These are phyloP conservation scores for Boletus patriciae DNA, from an alignment of 768 basidiomycete genomes.

Conservation along the genomic window DNA sequence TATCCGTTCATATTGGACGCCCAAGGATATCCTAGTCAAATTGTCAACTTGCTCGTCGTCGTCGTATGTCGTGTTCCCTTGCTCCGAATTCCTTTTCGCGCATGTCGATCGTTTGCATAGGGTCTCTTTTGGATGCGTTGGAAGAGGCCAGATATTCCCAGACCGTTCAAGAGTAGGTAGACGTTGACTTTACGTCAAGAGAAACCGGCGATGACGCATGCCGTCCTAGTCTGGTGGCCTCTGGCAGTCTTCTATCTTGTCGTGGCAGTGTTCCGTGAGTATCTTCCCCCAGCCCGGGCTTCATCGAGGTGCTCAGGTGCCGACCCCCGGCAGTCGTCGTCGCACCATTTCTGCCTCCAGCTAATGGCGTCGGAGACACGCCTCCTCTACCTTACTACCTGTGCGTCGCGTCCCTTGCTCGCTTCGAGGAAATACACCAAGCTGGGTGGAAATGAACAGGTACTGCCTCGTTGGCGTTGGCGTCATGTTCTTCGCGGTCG, in stretches of 20 bases:
- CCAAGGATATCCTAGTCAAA: constrained; percentile 47
- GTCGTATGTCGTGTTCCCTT: constrained; percentile 35
- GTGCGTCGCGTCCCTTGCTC: constrained; percentile 19
- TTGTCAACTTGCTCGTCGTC: constrained; percentile 56
- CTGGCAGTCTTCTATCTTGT: constrained; percentile 55
- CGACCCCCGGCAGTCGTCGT: constrained; percentile 43
- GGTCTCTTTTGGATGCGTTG: constrained; percentile 59
- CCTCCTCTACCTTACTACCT: constrained; percentile 61
- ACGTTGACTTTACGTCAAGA: not conserved
- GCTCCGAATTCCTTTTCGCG: constrained; percentile 29
- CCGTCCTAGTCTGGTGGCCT: constrained; percentile 51
- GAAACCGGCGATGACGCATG: constrained; percentile 3
- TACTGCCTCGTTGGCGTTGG: constrained; percentile 56
- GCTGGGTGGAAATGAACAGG: constrained; percentile 22
- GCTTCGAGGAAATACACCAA: constrained; percentile 36
- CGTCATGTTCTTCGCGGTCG: constrained; percentile 44
- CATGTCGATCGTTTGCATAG: constrained; percentile 24
- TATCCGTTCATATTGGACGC: constrained; percentile 64
- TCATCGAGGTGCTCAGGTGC: constrained; percentile 10
- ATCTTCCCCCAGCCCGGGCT: not conserved
- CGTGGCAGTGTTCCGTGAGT: constrained; percentile 51
- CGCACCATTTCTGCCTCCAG: constrained; percentile 54
- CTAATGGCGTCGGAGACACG: constrained; percentile 56
- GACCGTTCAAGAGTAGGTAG: constrained; percentile 53
- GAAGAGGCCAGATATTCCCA: constrained; percentile 44